A percentile compares a stretch with the other conserved stretches of the same genome.
phyloP scores from a whole-genome alignment of 345 rosid genomes.

The Odontarrhena argentea region DNA sequence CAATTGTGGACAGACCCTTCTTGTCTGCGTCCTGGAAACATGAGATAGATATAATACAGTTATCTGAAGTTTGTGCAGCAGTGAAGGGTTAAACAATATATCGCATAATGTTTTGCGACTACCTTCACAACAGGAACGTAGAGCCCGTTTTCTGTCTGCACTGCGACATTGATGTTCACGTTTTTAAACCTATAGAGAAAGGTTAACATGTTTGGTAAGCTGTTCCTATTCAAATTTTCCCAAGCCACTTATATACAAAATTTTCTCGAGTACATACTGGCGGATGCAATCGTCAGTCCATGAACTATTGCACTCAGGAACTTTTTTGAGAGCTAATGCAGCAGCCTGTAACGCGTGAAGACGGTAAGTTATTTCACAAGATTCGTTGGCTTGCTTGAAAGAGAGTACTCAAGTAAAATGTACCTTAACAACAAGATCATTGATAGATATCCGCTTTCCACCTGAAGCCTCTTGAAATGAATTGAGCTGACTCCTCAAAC shows the following conservation, averaged over 20 bases:
- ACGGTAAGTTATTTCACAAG: neutral
- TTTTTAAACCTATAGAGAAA: conserved; percentile 60
- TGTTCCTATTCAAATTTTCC: conserved; percentile 10
- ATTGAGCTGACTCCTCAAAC: conserved; percentile 80
- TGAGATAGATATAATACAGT: conserved; percentile 12
- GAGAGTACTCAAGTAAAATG: conserved; percentile 21
- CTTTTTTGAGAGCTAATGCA: conserved; percentile 88
- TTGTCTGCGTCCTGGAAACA: conserved; percentile 83
- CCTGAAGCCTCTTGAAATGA: conserved; percentile 87
- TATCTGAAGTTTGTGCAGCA: conserved; percentile 14
- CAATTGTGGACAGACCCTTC: conserved; percentile 84
- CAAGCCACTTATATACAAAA: conserved; percentile 3
- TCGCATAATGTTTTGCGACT: conserved; percentile 28
- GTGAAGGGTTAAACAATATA: neutral
- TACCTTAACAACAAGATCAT: conserved; percentile 99
- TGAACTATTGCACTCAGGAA: conserved; percentile 96
- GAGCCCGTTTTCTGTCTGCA: conserved; percentile 95
- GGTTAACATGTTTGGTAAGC: conserved; percentile 2
- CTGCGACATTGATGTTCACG: conserved; percentile 90
- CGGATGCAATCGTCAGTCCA: conserved; percentile 92
- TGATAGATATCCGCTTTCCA: conserved; percentile 88
- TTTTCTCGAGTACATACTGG: conserved; percentile 60
- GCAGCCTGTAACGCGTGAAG: conserved; percentile 70
- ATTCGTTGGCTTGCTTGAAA: conserved; percentile 9
- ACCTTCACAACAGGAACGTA: conserved; percentile 95